Base-by-base conservation (phyloP, 148 eudicot species). In the Rhododendron ferrugineum region DNA sequence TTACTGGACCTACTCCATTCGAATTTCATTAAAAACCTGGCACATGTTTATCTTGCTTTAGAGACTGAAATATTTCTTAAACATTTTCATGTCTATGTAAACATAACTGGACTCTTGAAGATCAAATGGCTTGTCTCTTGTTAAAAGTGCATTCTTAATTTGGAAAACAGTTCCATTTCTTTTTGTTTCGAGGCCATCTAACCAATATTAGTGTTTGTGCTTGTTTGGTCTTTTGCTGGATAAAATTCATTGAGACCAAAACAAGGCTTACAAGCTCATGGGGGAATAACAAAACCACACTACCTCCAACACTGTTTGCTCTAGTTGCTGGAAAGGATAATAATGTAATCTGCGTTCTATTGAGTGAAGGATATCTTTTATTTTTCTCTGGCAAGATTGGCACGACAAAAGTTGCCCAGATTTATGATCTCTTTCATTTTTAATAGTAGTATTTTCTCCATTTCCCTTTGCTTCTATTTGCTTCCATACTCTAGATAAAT, bases 361-460 rank as follows among this genome's bases (percentile, higher is more conserved):
- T 1, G 23, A 46, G 34, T 23, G 49, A 78, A 49, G 14, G 36
- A 28, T 79, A 13, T 8, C 28, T 13, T 23, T 11, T 40, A 49
- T 79, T 79, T 79, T 28, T 23, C 81, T 78, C 7, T 78, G 82
- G 15, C 56, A 13, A 49, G 82, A 47, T 79, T 49, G 82, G 82
- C 34, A 13, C 0, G n/a, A 28, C 34, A 79, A 28, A 37, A 79
- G 82, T 47, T 11, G 20, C 82, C 50, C 50, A 44, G 42, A 23
- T 22, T 78, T n/a, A 78, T 26, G 20, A 44, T 47, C 34, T 78
- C 15, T 78, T 47, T 47, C 36, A n/a, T 46, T 78, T 78, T 46
- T 3, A 47, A 13, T 26, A 23, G 50, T 3, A 10, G 13, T 78
- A 7, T 78, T 78, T 78, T 78, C 44, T 46, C 23, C 32, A 32